These are phyloP conservation scores for Arthonia radiata DNA, from an alignment of 495 filamentous ascomycete genomes.

Conservation along the genomic window DNA sequence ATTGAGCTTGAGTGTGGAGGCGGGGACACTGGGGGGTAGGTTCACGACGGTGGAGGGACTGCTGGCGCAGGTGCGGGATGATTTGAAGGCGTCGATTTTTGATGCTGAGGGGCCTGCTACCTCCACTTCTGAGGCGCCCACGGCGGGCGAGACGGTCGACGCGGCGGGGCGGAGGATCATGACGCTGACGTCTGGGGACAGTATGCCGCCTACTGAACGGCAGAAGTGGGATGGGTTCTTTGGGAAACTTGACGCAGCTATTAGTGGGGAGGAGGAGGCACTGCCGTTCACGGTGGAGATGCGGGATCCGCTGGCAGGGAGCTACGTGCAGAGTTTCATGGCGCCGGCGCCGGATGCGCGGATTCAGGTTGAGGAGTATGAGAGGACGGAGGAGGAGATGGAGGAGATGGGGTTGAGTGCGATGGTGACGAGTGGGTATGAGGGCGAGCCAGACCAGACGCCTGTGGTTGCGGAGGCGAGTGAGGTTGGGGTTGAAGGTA, in stretches of 20 bases:
- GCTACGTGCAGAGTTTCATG: constrained; percentile 75
- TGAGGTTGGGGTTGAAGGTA: too few species aligned
- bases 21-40: constrained; percentile 81
- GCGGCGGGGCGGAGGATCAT: too few species aligned
- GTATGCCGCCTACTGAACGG: constrained; percentile 33
- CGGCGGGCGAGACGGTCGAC: constrained; percentile 13
- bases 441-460: too few species aligned
- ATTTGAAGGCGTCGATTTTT: constrained; percentile 67
- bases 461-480: too few species aligned
- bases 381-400: constrained; percentile 67
- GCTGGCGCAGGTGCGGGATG: constrained; percentile 76
- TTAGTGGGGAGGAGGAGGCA: constrained; percentile 51
- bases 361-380: constrained; percentile 63
- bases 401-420: constrained; percentile 74
- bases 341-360: constrained; percentile 50
- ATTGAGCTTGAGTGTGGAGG: constrained; percentile 57
- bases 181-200: too few species aligned
- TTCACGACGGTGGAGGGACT: constrained; percentile 95
- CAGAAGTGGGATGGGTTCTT: constrained; percentile 67
- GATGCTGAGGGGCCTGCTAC: too few species aligned
- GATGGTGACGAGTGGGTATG: constrained; percentile 83
- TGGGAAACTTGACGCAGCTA: constrained; percentile 41
- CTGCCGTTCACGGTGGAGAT: constrained; percentile 80
- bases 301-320: constrained; percentile 67
- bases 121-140: too few species aligned